Base-by-base conservation (phyloP, 495 filamentous ascomycete species). In the Astrocystis sublimbata region DNA sequence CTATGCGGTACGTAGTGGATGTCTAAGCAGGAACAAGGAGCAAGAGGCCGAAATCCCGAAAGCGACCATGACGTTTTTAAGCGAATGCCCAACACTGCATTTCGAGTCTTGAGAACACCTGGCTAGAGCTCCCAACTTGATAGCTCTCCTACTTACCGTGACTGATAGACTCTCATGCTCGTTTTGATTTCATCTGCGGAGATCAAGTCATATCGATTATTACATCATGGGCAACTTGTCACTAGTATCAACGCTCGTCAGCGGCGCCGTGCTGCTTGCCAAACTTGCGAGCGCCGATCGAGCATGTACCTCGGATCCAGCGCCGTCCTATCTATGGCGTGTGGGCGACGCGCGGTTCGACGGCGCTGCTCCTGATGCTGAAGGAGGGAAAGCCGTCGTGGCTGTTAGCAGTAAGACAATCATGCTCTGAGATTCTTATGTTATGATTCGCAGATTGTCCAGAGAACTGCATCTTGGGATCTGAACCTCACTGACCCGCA, bases 281-380 rank as follows among this genome's bases (percentile, higher is more conserved):
- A 35, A 19, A 13, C 58, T 50, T 12, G 63, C 47, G 7, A 41
- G 26, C n/a, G 74, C 64, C 23, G 66, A 64, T 10, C 64, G 74
- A 57, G 69, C 46, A 49, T 76, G 74, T 56, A 67, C 69, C 19
- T 35, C 55, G 30, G 56, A 47, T 45, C 10, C 54, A 10, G 47
- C 68, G 26, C 58, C 62, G 33, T 56, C 63, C 2, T 78, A 74
- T 45, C 60, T 67, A 19, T 73, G 73, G 61, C 67, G 58, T 8
- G 30, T 78, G 3, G 62, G 70, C 1, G 76, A 75, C 31, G 71
- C 67, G 4, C 57, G 76, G 54, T 78, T 73, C 28, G 76, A 78
- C 24, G 56, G 75, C 42, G 46, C 69, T 28, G 72, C 74, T 57
- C 69, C 70, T 47, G 63, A 45, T 67, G 65, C 70, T 45, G 30